Evolutionary conservation across 1,284 basidiomycete genomes (phyloP), one percentile per base, ranked within the genome.

Genomic region (Rhizoctonia solani): DNA sequence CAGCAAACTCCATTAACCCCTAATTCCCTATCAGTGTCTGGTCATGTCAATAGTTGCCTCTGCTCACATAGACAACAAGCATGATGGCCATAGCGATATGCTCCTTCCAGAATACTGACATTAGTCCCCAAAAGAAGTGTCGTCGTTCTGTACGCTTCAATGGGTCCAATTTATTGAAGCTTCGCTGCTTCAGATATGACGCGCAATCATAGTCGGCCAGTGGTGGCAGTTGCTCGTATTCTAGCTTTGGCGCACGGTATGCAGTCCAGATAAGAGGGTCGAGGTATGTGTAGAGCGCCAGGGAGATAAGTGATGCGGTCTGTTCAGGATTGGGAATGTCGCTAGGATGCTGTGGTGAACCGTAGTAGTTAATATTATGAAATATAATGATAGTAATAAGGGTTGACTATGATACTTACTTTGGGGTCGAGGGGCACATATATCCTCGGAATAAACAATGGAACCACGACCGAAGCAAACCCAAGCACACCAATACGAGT

Each of bases 301-400:
- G 67, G 0, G 76, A 76, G 9, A 76, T 47, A 11, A 74, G 44
- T 0, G 77, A 77, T 0, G 78, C 76, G 0, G 77, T 79, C 70
- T 81, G 79, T 66, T 79, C 78, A 1, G 77, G 74, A 50, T 71
- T 75, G 0, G 76, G 73, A 42, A 49, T 29, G 14, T 66, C 37
- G 1, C 71, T 11, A 41, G 67, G 50, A 32, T 47, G 41, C 66
- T 71, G 34, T 4, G 4, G 8, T 30, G n/a, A 63, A 55, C 29
- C 25, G 1, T n/a, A 3, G 42, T 19, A 32, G 34, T 68, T 46
- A 71, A 50, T 5, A 66, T 32, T n/a, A n/a, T n/a, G n/a, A n/a
- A 30, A 71, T 71, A 69, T n/a, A 68, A 34, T 69, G 69, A 71
- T 4, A 4, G 14, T 29, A 9, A 2, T 13, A 11, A 55, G 14